These are phyloP conservation scores for Cryptomeria japonica DNA, from an alignment of 75 land plant genomes.

Conservation along the genomic window DNA sequence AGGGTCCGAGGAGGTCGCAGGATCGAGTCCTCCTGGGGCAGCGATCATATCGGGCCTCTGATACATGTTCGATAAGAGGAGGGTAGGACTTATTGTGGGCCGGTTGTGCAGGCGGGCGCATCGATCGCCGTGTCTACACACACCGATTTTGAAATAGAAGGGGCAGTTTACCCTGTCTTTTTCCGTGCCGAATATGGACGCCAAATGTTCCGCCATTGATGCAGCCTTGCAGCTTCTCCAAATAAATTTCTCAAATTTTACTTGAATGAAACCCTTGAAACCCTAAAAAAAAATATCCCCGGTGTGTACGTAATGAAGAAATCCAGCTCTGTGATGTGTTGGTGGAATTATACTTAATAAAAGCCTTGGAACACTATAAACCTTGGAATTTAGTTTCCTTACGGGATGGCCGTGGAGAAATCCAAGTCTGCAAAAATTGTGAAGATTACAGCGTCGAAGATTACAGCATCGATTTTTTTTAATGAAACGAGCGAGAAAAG, in stretches of 20 bases:
- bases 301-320: not conserved
- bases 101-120: slow-evolving; percentile 77
- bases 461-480: not conserved
- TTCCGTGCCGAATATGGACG: slow-evolving; percentile 77
- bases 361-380: not conserved
- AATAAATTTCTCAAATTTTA: not conserved
- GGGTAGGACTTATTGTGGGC: slow-evolving; percentile 71
- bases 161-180: slow-evolving; percentile 81
- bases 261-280: not conserved
- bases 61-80: slow-evolving; percentile 81
- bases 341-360: not conserved
- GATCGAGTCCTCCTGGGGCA: slow-evolving; percentile 55
- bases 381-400: not conserved
- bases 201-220: slow-evolving; percentile 69
- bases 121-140: slow-evolving; percentile 78
- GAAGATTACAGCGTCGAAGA: not conserved
- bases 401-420: not conserved
- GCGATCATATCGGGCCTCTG: slow-evolving; percentile 82
- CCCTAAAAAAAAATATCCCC: not conserved
- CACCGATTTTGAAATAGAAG: slow-evolving; percentile 87
- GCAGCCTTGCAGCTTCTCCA: not conserved
- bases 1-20: slow-evolving; percentile 8
- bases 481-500: no score
- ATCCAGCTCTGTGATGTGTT: not conserved
- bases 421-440: not conserved